Base-by-base conservation (phyloP, 2,329 filamentous ascomycete species). In the Uncinocarpus reesii region DNA sequence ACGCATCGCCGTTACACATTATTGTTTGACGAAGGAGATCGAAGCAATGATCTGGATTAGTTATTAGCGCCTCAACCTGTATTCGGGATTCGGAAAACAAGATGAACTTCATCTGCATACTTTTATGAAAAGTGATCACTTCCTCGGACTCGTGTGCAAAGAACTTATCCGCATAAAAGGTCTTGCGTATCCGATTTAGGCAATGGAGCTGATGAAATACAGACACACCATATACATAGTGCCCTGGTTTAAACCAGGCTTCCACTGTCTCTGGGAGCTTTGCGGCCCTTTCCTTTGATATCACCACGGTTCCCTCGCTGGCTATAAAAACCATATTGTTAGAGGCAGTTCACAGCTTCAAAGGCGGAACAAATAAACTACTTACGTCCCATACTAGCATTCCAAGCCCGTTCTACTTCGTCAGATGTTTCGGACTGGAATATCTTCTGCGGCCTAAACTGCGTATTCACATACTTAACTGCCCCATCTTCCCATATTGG, bases 21-120 rank as follows among this genome's bases (percentile, higher is more conserved):
- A 55, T 49, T 2, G 46, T 43, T 53, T 53, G 53, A 15, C 51
- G 53, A 31, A 55, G 44, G 32, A 55, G 36, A 41, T 55, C 53
- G 29, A 54, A 47, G 41, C 51, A 53, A 41, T 54, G 50, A 34
- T 53, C 52, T 53, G 24, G n/a, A 6, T 13, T 6, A 36, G 21
- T 45, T 20, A 10, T 49, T 29, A 44, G 38, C 13, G 6, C 18
- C 4, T 15, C 23, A 8, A 6, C 11, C 7, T 21, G 8, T 18
- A 10, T 21, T 35, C 20, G 4, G 13, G 11, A 6, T 18, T 16
- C 13, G 11, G 40, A 10, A 24, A 37, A 11, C 13, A 10, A 23
- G 16, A 37, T 11, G 7, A 16, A 37, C 35, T 11, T 23, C 31
- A 34, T 18, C 16, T n/a, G 29, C 47, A 38, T 48, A 53, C 51